A percentile compares a stretch with the other conserved stretches of the same genome.
Conservation (phyloP, 305 asterid species). For the Plantago coronopus region DNA sequence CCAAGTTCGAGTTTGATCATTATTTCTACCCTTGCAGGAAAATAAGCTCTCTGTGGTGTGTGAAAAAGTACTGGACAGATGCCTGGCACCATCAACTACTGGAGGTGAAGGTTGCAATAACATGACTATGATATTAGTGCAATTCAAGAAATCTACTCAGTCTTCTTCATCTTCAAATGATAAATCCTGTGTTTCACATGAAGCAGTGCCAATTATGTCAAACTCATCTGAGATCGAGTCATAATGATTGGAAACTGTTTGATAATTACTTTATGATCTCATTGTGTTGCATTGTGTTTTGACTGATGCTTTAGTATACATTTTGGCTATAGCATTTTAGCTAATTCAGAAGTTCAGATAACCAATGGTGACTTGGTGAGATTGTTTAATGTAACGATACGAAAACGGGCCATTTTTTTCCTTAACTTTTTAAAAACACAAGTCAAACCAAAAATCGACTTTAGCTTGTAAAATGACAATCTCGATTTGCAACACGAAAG, state of each 20-base stretch:
- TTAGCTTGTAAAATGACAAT: no score
- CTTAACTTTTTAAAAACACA: no score
- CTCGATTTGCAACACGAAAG: no score
- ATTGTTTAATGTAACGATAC: no score
- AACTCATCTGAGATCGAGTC: slow-evolving; percentile 26
- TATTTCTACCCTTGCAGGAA: slow-evolving; percentile 47
- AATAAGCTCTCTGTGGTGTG: slow-evolving; percentile 74
- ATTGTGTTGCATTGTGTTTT: no score
- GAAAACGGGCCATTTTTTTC: no score
- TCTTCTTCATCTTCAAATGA: slow-evolving; percentile 31
- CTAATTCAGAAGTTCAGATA: no score
- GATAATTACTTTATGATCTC: neutral
- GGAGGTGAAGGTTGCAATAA: slow-evolving; percentile 97
- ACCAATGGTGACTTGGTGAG: no score
- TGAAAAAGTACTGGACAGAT: slow-evolving; percentile 78
- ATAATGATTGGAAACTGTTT: slow-evolving; percentile 9
- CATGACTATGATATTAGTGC: slow-evolving; percentile 95
- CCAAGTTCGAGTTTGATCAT: neutral
- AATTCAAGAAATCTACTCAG: slow-evolving; percentile 49
- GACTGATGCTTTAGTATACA: no score
- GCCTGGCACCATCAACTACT: slow-evolving; percentile 86
- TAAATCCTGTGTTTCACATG: slow-evolving; percentile 32
- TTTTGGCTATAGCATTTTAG: no score
- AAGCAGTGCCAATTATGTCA: slow-evolving; percentile 21
- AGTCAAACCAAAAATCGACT: no score